These are phyloP conservation scores for Kregervanrija fluxuum DNA, from an alignment of 805 yeast species.

Conservation along the genomic window DNA sequence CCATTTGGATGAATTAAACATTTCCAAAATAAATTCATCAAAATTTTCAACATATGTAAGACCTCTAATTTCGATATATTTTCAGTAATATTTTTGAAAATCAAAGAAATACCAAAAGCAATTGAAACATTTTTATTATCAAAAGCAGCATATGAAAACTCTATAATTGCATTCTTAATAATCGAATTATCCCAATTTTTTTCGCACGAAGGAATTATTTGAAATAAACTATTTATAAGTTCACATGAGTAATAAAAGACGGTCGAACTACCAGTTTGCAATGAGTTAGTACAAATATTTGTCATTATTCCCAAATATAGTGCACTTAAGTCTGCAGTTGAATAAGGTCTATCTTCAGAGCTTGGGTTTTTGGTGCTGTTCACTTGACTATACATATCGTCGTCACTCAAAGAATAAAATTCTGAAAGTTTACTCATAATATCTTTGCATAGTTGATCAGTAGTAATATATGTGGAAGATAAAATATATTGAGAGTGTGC, in stretches of 20 bases:
- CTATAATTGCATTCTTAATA: slow-evolving; percentile 21
- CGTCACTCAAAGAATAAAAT: slow-evolving; percentile 9
- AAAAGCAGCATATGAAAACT: slow-evolving; percentile 9
- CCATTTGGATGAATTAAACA: slow-evolving; percentile 44
- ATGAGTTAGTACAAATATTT: slow-evolving; percentile 12
- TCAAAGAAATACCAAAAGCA: slow-evolving; percentile 37
- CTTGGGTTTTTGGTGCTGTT: not conserved
- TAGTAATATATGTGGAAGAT: slow-evolving; percentile 2
- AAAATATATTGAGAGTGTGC: slow-evolving; percentile 20
- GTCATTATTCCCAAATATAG: slow-evolving; percentile 30
- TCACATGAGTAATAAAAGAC: slow-evolving; percentile 28
- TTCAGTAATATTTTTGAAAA: slow-evolving; percentile 31
- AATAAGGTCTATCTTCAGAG: slow-evolving; percentile 28
- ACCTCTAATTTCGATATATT: slow-evolving; percentile 27
- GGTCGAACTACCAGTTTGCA: slow-evolving; percentile 10
- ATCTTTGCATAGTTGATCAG: slow-evolving; percentile 9
- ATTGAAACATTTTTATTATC: slow-evolving; percentile 17
- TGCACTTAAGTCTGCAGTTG: slow-evolving; percentile 37
- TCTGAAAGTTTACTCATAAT: slow-evolving; percentile 10
- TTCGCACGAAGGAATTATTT: slow-evolving; percentile 37
- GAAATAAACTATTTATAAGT: slow-evolving; percentile 31
- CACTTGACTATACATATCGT: no score
- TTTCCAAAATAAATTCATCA: slow-evolving; percentile 46
- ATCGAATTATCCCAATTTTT: slow-evolving; percentile 25
- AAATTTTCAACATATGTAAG: slow-evolving; percentile 32